These are phyloP conservation scores for Clarkia xantiana DNA, from an alignment of 345 rosid genomes.

Conservation along the genomic window DNA sequence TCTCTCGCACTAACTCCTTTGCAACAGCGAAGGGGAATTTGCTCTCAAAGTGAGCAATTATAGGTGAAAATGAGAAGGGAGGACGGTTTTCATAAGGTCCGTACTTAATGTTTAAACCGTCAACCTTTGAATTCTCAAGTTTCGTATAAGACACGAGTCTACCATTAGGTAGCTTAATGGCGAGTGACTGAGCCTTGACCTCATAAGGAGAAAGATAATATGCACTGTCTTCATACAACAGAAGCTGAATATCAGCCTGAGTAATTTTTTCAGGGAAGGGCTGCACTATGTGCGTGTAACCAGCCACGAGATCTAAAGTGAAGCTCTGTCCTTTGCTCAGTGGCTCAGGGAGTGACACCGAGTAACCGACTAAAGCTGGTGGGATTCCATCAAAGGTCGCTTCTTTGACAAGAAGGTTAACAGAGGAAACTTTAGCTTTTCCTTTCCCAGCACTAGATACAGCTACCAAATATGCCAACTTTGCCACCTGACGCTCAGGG, in stretches of 20 bases:
- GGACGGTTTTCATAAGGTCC: conserved; percentile 69
- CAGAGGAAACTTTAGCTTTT: conserved; percentile 31
- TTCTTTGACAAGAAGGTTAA: conserved; percentile 30
- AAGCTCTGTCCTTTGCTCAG: conserved; percentile 46
- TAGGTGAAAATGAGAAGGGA: conserved; percentile 50
- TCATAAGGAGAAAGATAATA: conserved; percentile 63
- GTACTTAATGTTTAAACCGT: conserved; percentile 74
- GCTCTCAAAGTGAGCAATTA: conserved; percentile 75
- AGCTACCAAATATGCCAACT: conserved; percentile 57
- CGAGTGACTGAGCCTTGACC: conserved; percentile 59
- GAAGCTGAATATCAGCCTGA: conserved; percentile 83
- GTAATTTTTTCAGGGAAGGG: conserved; percentile 80
- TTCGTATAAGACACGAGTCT: conserved; percentile 74
- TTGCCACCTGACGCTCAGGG: conserved; percentile 53
- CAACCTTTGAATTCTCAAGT: conserved; percentile 45
- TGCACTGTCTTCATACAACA: conserved; percentile 65
- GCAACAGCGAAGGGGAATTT: conserved; percentile 77
- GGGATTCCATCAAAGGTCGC: conserved; percentile 41
- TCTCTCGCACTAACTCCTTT: conserved; percentile 61
- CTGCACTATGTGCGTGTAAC: conserved; percentile 41
- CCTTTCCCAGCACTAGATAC: conserved; percentile 48
- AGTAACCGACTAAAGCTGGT: conserved; percentile 36
- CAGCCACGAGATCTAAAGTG: conserved; percentile 47
- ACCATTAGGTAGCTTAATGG: conserved; percentile 51
- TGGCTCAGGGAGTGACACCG: conserved; percentile 48